Evolutionary conservation across 2,329 filamentous ascomycete species (phyloP).

Genomic region (Clonostachys solani): DNA sequence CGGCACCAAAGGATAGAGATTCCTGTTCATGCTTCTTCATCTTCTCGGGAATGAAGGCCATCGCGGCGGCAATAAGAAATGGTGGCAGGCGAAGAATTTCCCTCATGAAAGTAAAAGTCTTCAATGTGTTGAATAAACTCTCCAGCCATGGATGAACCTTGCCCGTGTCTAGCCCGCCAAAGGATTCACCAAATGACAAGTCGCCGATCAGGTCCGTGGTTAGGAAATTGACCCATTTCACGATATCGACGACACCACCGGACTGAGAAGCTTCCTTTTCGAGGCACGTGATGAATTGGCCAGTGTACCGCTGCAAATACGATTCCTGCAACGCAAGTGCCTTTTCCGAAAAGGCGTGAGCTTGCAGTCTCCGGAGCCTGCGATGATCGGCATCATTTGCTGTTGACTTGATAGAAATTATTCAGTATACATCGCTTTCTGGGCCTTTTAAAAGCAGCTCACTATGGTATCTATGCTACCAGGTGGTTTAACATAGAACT

Average conservation of each 20-base stretch:
- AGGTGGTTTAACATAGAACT: neutral
- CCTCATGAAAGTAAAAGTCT: neutral
- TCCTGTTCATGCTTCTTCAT: neutral
- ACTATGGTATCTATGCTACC: neutral
- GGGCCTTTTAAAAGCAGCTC: neutral
- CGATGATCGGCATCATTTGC: neutral
- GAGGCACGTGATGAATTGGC: slow-evolving; percentile 13
- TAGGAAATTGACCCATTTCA: slow-evolving; percentile 13
- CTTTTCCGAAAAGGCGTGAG: slow-evolving; percentile 8
- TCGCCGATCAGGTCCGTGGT: slow-evolving; percentile 6
- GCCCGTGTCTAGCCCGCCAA: neutral
- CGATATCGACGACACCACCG: slow-evolving; percentile 6
- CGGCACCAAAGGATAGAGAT: neutral
- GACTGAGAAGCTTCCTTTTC: neutral
- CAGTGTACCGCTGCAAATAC: slow-evolving; percentile 17
- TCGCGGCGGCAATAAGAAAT: neutral
- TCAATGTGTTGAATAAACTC: neutral
- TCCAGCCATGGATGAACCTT: neutral
- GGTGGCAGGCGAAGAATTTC: neutral
- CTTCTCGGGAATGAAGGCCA: neutral
- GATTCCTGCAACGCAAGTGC: slow-evolving; percentile 22
- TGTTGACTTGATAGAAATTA: neutral
- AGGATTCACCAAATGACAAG: slow-evolving; percentile 15
- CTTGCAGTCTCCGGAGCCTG: neutral
- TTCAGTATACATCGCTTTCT: no score